Conservation (phyloP, 2,329 filamentous ascomycete genomes). For the Plenodomus tracheiphilus region DNA sequence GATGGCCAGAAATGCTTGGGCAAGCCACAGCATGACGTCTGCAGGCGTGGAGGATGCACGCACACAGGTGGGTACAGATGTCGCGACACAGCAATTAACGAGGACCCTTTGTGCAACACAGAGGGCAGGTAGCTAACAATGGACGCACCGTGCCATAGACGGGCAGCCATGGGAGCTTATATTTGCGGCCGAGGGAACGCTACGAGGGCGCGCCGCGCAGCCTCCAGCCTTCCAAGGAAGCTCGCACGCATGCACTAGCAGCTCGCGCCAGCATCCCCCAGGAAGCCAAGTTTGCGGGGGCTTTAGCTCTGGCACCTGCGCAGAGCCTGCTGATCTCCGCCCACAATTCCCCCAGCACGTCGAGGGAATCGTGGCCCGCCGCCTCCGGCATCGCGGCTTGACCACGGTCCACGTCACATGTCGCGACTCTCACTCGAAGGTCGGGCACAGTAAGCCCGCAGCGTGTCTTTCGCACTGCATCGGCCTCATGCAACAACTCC, state of each 20-base stretch:
- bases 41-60: slow-evolving; percentile 20
- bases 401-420: not conserved
- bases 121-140: slow-evolving; percentile 17
- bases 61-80: slow-evolving; percentile 10
- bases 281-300: slow-evolving; percentile 18
- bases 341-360: slow-evolving; percentile 16
- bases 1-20: slow-evolving; percentile 38
- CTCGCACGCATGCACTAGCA: no score
- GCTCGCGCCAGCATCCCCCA: no score
- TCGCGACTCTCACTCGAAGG: no score
- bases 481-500: slow-evolving; percentile 18
- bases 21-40: slow-evolving; percentile 43
- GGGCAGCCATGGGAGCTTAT: slow-evolving; percentile 25
- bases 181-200: slow-evolving; percentile 11
- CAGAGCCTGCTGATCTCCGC: slow-evolving; percentile 29
- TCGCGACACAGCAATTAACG: slow-evolving; percentile 14
- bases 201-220: slow-evolving; percentile 4
- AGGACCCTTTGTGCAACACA: slow-evolving; percentile 12
- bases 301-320: no score
- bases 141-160: slow-evolving; percentile 5
- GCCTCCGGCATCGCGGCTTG: slow-evolving; percentile 6
- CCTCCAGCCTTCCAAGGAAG: slow-evolving; percentile 16
- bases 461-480: not conserved
- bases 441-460: not conserved
- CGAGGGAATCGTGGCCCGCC: slow-evolving; percentile 19